These are phyloP conservation scores for Rhododendron griersonianum DNA, from an alignment of 148 eudicot genomes.

Conservation along the genomic window DNA sequence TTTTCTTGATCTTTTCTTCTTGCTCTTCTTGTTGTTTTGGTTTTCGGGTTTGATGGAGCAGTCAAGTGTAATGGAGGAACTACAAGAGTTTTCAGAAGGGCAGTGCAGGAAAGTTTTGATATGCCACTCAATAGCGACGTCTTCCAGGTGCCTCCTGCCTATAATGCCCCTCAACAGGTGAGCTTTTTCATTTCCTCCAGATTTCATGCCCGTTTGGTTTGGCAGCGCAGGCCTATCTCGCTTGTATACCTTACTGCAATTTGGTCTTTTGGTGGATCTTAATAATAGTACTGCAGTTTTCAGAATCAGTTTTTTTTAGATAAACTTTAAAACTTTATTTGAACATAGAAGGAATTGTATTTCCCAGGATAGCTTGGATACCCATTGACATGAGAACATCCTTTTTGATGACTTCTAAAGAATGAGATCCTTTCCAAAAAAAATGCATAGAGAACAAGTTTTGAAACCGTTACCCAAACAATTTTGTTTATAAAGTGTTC, in stretches of 20 bases:
- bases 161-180: constrained; percentile 78
- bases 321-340: not conserved
- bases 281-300: not conserved
- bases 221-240: too few species aligned
- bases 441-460: not conserved
- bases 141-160: constrained; percentile 42
- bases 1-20: not conserved
- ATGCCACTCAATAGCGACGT: constrained; percentile 62
- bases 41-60: constrained; percentile 8
- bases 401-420: not conserved
- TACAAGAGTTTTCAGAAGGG: constrained; percentile 34
- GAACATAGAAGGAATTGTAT: not conserved
- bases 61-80: constrained; percentile 30
- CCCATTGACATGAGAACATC: not conserved
- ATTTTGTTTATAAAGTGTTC: not conserved
- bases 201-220: not conserved
- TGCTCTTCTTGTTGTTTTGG: not conserved
- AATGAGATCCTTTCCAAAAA: not conserved
- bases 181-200: not conserved
- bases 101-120: constrained; percentile 30
- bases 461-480: not conserved
- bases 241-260: not conserved
- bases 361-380: not conserved
- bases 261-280: not conserved
- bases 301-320: not conserved